Evolutionary conservation across 306 rosid species (phyloP).

Genomic region (Macrotyloma uniflorum): DNA sequence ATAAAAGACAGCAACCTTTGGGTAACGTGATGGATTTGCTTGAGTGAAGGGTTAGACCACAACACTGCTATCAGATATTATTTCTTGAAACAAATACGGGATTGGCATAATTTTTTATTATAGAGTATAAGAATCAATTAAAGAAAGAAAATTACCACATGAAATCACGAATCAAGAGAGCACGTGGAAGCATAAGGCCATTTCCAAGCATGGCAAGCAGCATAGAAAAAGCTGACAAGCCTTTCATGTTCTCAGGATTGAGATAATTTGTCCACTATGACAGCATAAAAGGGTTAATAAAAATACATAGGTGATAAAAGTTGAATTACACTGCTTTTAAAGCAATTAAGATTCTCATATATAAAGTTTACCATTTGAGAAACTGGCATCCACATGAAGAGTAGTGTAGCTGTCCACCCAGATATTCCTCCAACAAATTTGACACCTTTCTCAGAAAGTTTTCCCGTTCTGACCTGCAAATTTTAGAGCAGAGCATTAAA

Average conservation of each 20-base stretch:
- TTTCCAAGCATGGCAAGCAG: constrained; percentile 94
- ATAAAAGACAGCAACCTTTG: constrained; percentile 8
- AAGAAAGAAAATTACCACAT: constrained; percentile 77
- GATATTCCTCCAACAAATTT: constrained; percentile 89
- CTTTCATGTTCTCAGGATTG: constrained; percentile 93
- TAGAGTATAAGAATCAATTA: constrained; percentile 13
- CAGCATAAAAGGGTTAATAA: constrained; percentile 40
- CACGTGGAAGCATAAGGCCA: constrained; percentile 87
- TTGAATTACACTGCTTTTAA: constrained; percentile 24
- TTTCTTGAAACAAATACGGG: constrained; percentile 6
- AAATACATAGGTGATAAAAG: constrained; percentile 20
- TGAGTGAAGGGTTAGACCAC: background rate
- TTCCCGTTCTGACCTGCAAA: constrained; percentile 79
- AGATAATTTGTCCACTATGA: constrained; percentile 94
- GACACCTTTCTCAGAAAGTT: constrained; percentile 72
- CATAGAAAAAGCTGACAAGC: constrained; percentile 90
- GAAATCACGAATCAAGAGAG: constrained; percentile 79
- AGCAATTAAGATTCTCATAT: constrained; percentile 20
- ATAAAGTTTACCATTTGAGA: constrained; percentile 74
- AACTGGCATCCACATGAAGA: constrained; percentile 99
- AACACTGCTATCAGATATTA: background rate
- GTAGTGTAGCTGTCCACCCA: constrained; percentile 97
- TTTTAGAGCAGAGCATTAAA: constrained; percentile 38
- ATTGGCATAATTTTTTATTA: background rate
- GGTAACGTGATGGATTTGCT: constrained; percentile 12